Percentiles rank a stretch among this genome's conserved stretches.
Conservation (phyloP, 2,329 filamentous ascomycete species). For the Emergomyces orientalis region DNA sequence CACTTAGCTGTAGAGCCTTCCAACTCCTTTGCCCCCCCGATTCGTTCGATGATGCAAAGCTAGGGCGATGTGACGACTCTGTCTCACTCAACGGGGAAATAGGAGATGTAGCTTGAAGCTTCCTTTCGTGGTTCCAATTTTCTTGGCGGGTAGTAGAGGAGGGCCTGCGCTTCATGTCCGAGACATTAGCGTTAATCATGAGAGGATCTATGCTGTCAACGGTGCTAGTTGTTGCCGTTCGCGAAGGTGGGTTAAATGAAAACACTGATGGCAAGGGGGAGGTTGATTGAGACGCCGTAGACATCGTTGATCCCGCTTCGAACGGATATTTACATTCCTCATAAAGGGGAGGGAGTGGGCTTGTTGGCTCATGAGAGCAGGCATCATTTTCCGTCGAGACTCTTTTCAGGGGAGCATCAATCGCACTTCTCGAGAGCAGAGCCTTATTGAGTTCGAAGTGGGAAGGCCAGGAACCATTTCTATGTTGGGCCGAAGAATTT, state of each 20-base stretch:
- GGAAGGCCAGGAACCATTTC: conserved; percentile 7
- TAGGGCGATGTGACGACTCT: background rate
- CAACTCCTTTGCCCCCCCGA: background rate
- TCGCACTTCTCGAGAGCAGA: background rate
- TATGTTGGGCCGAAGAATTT: conserved; percentile 11
- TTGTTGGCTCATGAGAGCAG: background rate
- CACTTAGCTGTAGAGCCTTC: background rate
- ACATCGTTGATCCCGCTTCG: background rate
- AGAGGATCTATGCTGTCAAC: background rate
- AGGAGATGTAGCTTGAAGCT: background rate
- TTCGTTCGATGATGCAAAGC: background rate
- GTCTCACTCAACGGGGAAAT: background rate
- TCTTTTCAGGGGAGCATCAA: background rate
- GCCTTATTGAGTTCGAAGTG: conserved; percentile 5
- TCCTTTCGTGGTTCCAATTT: background rate
- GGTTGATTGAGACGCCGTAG: background rate
- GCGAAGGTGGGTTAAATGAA: conserved; percentile 1
- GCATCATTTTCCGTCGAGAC: background rate
- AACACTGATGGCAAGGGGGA: background rate
- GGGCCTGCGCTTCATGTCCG: background rate
- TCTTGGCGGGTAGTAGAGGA: background rate
- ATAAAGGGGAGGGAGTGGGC: background rate
- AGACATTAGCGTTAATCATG: background rate
- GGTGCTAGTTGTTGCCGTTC: background rate
- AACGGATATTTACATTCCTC: background rate